Evolutionary conservation across 345 rosid genomes (phyloP), one percentile per base, ranked within the genome.

Genomic region (Dimocarpus longan): DNA sequence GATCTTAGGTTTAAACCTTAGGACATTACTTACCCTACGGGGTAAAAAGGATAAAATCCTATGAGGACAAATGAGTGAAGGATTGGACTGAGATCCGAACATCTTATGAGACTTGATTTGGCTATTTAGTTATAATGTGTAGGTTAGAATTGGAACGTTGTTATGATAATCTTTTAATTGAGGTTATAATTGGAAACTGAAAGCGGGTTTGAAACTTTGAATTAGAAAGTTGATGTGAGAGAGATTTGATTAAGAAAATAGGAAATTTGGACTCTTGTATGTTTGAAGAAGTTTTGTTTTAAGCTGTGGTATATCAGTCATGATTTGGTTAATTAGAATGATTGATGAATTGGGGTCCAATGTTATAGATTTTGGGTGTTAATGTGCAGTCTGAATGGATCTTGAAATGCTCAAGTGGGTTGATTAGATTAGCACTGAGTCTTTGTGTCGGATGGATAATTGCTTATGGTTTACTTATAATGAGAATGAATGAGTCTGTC

Each of bases 391-490:
- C 16, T 43, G 15, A 19, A 3, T 74, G 56, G 54, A 56, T 73
- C 40, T 60, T 42, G 39, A 60, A 73, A 40, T 60, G 76, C 74
- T 52, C 43, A 1, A 50, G 75, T 52, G 5, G 59, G 73, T 21
- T 3, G 37, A n/a, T 72, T 70, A 26, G 59, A 54, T 19, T 56
- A 21, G 54, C 43, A 60, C 64, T n/a, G 52, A 60, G 32, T 57
- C 32, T 21, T 73, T 66, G 5, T 39, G 48, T 6, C 15, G 0
- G 5, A 22, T 59, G 21, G 65, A 60, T 60, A 22, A 10, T 54
- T 60, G 65, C 65, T 52, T 8, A 60, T 54, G 6, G 6, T 54
- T 13, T 54, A 60, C 65, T 60, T 60, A 22, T 57, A 0, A 60
- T n/a, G 65, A 21, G 21, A 60, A 60, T 22, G 8, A 60, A 10